Evolutionary conservation across 2,329 filamentous ascomycete species (phyloP), one percentile per base, ranked within the genome.

Genomic region (Mycosphaerelloides madeirae): DNA sequence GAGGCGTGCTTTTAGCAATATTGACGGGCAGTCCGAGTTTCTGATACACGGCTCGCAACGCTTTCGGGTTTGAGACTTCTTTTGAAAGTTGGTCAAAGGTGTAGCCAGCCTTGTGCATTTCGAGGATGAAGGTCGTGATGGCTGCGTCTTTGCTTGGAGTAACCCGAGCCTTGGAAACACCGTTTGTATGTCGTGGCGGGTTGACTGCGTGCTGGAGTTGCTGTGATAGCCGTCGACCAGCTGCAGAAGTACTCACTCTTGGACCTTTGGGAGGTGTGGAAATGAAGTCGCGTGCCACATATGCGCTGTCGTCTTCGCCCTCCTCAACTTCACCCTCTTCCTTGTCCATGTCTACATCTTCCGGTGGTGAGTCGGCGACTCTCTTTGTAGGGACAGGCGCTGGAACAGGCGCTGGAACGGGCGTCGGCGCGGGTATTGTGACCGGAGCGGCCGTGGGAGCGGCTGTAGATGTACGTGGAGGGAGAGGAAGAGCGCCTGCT

Each of bases 71-170:
- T 32, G 91, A 75, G 0, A 87, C 85, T 63, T 91, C 85, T 9
- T 80, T 74, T 11, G 90, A 70, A 44, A 91, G 83, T 48, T 87
- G 77, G 43, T 84, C 75, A 59, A 83, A 95, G 15, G 80, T 79
- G 46, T 94, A 80, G 38, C 87, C 84, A 47, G 86, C 71, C 31
- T 64, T 60, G 41, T 72, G 61, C 48, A 75, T 57, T 33, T 56
- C 53, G 6, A 52, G 46, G n/a, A 65, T 46, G 32, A 65, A 63
- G 3, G 37, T 41, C 29, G 50, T 55, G n/a, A 18, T 48, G n/a
- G 52, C 48, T 6, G 50, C 46, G n/a, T 50, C 45, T 20, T 51
- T 49, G 14, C 8, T 18, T 35, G 14, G 14, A 14, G 33, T 12
- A 19, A 6, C 19, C 11, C 33, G 33, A 12, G 14, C 16, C 6